These are phyloP conservation scores for Mucuna pruriens DNA, from an alignment of 306 rosid species.

Conservation along the genomic window DNA sequence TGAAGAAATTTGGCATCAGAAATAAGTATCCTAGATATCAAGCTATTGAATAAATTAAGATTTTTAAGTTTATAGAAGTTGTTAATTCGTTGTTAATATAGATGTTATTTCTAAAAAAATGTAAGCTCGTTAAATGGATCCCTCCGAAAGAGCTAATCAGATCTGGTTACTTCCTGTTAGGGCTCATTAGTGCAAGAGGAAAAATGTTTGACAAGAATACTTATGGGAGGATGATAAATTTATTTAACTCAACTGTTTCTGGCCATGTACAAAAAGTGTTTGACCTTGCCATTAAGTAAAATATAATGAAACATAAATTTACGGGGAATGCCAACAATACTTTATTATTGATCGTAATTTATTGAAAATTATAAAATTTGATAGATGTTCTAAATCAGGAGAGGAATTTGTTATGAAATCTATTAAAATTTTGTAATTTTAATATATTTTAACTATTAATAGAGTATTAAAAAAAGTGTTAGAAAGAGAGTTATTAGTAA, in stretches of 20 bases:
- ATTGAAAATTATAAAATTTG: no score
- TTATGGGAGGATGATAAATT: neutral
- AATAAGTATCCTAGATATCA: conserved; percentile 41
- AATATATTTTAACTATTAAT: no score
- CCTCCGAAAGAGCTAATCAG: neutral
- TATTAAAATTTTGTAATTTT: no score
- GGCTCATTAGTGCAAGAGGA: neutral
- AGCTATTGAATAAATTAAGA: conserved; percentile 38
- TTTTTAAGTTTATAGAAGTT: conserved; percentile 35
- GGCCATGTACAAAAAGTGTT: neutral
- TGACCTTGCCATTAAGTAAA: no score
- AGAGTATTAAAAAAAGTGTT: no score
- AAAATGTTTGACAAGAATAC: neutral
- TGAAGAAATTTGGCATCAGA: conserved; percentile 38
- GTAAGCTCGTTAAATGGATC: neutral
- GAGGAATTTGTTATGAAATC: no score
- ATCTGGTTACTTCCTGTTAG: neutral
- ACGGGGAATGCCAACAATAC: no score
- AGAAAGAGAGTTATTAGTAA: no score
- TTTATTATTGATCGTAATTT: no score
- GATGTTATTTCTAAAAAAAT: neutral
- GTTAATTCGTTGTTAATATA: neutral
- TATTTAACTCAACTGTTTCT: neutral
- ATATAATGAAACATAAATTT: no score
- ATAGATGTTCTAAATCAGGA: no score